Percentiles rank a stretch among this genome's conserved stretches.
Conservation (phyloP, 2,329 filamentous ascomycete species). For the Penicillium decumbens region DNA sequence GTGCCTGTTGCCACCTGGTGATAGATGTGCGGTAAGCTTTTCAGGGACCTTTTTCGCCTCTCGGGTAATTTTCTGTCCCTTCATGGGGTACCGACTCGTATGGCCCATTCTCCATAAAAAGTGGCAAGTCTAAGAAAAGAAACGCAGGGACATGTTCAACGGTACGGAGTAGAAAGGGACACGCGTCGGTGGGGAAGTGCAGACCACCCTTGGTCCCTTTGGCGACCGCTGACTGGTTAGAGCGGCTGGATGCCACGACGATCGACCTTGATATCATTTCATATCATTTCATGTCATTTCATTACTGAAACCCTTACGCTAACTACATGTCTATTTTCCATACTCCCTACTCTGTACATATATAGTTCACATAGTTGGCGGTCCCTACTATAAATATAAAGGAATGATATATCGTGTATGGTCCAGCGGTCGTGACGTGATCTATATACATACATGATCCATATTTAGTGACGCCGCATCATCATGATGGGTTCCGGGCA, state of each 20-base stretch:
- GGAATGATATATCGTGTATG: too few relatives aligned
- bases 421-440: neutral
- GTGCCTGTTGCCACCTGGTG: conserved; percentile 10
- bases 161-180: conserved; percentile 6
- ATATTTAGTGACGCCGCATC: conserved; percentile 2
- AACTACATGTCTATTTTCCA: neutral
- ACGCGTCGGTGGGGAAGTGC: conserved; percentile 21
- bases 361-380: neutral
- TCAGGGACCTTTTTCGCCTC: conserved; percentile 5
- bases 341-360: neutral
- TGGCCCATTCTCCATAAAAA: neutral
- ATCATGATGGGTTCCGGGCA: conserved; percentile 6
- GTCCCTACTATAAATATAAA: neutral
- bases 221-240: conserved; percentile 12
- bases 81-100: too few relatives aligned
- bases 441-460: neutral
- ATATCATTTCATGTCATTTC: neutral
- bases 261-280: conserved; percentile 24
- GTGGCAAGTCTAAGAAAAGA: neutral
- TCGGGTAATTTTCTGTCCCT: neutral
- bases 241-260: conserved; percentile 14
- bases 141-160: neutral
- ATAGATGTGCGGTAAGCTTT: conserved; percentile 14
- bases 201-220: conserved; percentile 13
- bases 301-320: neutral